These are phyloP conservation scores for Cadophora sp. DNA, from an alignment of 2,329 filamentous ascomycete species.

Conservation along the genomic window DNA sequence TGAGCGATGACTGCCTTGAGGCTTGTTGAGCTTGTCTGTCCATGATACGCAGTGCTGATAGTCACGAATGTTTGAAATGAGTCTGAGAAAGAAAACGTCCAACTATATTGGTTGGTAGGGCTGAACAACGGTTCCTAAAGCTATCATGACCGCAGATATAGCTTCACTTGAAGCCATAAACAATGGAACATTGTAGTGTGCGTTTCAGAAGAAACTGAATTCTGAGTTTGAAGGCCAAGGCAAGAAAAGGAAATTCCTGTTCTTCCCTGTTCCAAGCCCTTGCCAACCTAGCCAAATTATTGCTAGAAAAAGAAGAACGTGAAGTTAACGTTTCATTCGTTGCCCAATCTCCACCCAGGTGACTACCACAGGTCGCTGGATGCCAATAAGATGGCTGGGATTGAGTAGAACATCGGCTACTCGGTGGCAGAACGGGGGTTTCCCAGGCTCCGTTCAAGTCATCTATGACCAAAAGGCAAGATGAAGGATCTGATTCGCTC, in stretches of 20 bases:
- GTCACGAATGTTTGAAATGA: not conserved
- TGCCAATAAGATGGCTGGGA: not conserved
- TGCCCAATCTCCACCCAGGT: not conserved
- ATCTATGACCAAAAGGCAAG: not conserved
- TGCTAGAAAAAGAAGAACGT: not conserved
- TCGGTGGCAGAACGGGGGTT: slow-evolving; percentile 12
- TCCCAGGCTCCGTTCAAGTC: slow-evolving; percentile 8
- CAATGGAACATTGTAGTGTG: not conserved
- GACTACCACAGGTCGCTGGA: not conserved
- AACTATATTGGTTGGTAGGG: not conserved
- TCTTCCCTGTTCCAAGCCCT: not conserved
- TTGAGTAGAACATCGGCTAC: not conserved
- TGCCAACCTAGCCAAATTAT: not conserved
- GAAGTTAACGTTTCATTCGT: not conserved
- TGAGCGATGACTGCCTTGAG: slow-evolving; percentile 34
- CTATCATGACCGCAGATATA: not conserved
- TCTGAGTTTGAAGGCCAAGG: not conserved
- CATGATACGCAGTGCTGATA: not conserved
- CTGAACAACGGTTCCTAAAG: slow-evolving; percentile 5
- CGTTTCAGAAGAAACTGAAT: not conserved
- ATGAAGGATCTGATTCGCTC: not conserved
- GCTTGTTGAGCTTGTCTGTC: slow-evolving; percentile 19
- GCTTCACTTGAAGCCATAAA: not conserved
- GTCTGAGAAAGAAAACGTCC: not conserved
- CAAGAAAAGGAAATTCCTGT: not conserved